A percentile compares a stretch with the other conserved stretches of the same genome.
These are phyloP conservation scores for Citrus mangshanensis DNA, from an alignment of 345 rosid species.

Conservation along the genomic window DNA sequence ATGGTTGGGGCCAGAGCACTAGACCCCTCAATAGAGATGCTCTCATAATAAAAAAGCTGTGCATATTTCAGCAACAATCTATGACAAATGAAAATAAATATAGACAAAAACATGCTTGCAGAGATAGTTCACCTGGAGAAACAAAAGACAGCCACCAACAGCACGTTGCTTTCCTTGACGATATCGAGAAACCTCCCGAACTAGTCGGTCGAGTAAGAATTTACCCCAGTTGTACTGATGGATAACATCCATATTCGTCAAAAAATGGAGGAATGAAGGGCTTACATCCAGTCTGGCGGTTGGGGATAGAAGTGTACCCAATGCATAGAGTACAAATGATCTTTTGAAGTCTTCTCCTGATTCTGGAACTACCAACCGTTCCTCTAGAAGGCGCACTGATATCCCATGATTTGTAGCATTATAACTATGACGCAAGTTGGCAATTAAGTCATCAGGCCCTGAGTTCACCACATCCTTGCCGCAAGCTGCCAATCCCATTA, in stretches of 20 bases:
- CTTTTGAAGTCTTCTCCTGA: conserved; percentile 51
- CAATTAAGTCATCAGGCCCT: conserved; percentile 44
- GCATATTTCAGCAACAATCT: conserved; percentile 9
- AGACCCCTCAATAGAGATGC: conserved; percentile 35
- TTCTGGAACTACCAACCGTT: conserved; percentile 33
- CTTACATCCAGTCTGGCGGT: conserved; percentile 52
- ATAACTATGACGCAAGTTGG: conserved; percentile 36
- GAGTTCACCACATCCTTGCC: conserved; percentile 55
- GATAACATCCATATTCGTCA: conserved; percentile 39
- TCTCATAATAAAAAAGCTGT: conserved; percentile 44
- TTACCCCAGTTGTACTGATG: conserved; percentile 53
- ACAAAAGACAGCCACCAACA: conserved; percentile 49
- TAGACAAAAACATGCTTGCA: neutral
- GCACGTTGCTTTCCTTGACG: conserved; percentile 47
- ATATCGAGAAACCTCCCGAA: conserved; percentile 43
- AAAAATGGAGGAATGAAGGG: conserved; percentile 47
- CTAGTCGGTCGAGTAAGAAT: conserved; percentile 45
- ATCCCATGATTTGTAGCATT: conserved; percentile 48
- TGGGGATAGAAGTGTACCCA: conserved; percentile 48
- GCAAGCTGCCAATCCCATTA: conserved; percentile 43
- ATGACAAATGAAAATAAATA: neutral
- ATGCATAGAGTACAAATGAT: conserved; percentile 41
- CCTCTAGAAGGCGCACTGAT: conserved; percentile 48
- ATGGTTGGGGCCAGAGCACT: conserved; percentile 13
- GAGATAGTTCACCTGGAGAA: conserved; percentile 36